These are phyloP conservation scores for Boletus fagicola DNA, from an alignment of 768 basidiomycete species.

Conservation along the genomic window DNA sequence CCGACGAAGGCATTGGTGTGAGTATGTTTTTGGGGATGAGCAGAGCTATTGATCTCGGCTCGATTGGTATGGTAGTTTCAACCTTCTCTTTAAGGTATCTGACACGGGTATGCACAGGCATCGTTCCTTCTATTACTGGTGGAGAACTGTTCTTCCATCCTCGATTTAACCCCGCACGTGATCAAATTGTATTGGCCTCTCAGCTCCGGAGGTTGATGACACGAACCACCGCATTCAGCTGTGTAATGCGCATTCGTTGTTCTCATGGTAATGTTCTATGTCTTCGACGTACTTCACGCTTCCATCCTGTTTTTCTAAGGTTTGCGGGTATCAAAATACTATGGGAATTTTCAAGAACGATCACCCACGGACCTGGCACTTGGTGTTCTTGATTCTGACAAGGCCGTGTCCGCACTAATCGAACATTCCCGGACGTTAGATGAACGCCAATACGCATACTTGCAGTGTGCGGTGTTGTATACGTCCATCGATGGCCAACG, in stretches of 20 bases:
- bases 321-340: slow-evolving; percentile 60
- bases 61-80: slow-evolving; percentile 56
- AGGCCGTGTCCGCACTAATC: slow-evolving; percentile 71
- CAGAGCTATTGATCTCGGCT: slow-evolving; percentile 82
- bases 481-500: slow-evolving; percentile 76
- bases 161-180: slow-evolving; percentile 71
- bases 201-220: slow-evolving; percentile 69
- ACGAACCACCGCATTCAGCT: slow-evolving; percentile 76
- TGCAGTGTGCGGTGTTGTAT: slow-evolving; percentile 88
- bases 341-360: slow-evolving; percentile 70
- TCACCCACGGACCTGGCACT: slow-evolving; percentile 74
- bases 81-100: slow-evolving; percentile 5
- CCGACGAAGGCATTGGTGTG: slow-evolving; percentile 86
- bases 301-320: slow-evolving; percentile 38
- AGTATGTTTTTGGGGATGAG: slow-evolving; percentile 83
- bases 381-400: slow-evolving; percentile 78
- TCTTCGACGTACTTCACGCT: slow-evolving; percentile 6
- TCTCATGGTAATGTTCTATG: slow-evolving; percentile 62
- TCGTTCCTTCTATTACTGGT: slow-evolving; percentile 71
- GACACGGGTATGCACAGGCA: slow-evolving; percentile 40
- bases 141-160: slow-evolving; percentile 93
- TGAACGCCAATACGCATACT: slow-evolving; percentile 66
- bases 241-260: slow-evolving; percentile 76
- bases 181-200: slow-evolving; percentile 63
- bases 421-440: slow-evolving; percentile 69